A percentile compares a stretch with the other conserved stretches of the same genome.
These are phyloP conservation scores for Melampsora americana DNA, from an alignment of 1,284 basidiomycete genomes.

Conservation along the genomic window DNA sequence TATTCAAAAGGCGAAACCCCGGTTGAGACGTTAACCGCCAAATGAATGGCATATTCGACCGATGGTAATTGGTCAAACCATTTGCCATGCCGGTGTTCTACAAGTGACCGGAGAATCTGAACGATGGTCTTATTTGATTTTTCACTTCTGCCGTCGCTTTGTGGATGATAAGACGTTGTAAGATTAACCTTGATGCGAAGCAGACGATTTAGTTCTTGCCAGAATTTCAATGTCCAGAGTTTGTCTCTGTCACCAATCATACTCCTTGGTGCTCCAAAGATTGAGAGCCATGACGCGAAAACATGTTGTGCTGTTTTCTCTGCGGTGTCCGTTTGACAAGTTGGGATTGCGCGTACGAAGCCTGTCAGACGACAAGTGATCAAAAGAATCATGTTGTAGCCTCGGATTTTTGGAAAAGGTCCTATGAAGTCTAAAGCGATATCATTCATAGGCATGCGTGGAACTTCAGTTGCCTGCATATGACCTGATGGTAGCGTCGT, in stretches of 20 bases:
- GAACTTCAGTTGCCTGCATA: not conserved
- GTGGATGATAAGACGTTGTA: constrained; percentile 49
- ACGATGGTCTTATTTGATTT: constrained; percentile 54
- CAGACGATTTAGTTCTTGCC: not conserved
- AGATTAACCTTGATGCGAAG: not conserved
- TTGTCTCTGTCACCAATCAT: constrained; percentile 5
- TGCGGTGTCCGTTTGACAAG: not conserved
- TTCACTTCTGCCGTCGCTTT: constrained; percentile 52
- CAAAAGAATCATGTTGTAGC: not conserved
- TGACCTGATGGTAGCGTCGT: not conserved
- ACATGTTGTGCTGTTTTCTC: not conserved
- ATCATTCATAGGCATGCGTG: not conserved
- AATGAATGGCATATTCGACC: constrained; percentile 11
- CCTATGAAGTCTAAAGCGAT: not conserved
- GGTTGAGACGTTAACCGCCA: not conserved
- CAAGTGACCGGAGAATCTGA: constrained; percentile 21
- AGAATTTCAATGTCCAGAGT: not conserved
- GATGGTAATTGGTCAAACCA: constrained; percentile 39
- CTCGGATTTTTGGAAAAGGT: not conserved
- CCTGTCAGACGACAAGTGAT: not conserved
- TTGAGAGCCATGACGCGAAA: not conserved
- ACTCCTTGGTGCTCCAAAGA: not conserved
- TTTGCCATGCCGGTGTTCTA: not conserved
- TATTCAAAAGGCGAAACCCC: not conserved
- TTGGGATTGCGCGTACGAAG: not conserved